Base-by-base conservation (phyloP, 805 yeast species). In the Saccharomycopsis olivae region DNA sequence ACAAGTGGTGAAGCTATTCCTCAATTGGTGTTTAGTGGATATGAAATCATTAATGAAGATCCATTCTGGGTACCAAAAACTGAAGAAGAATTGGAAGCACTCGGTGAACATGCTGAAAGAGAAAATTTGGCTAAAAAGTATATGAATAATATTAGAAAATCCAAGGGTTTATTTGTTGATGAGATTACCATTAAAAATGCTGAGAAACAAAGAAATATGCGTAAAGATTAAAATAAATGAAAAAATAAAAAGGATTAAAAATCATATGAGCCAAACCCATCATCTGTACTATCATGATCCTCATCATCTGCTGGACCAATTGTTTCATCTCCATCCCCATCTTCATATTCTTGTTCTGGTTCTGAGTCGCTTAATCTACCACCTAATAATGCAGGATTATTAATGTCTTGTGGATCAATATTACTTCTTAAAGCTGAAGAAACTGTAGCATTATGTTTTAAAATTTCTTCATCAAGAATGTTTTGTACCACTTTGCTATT, bases 21-120 rank as follows among this genome's bases (percentile, higher is more conserved):
- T 0, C 98, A 92, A 58, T 66, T 92, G 39, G 84, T 88, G 8
- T 92, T 89, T 53, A 71, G 82, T 21, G 97, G 97, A 1, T 92
- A 73, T 56, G 92, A 87, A 52, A 64, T 78, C 47, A 73, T 89
- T 38, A 94, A 87, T 48, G 73, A 81, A 49, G 97, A 92, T 65
- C 99, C 99, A 33, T 92, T 83, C 67, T 92, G 99, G 99, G 95
- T 92, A 13, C 99, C 99, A 11, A 84, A 92, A 2, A 92, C 98
- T 0, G 96, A 85, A 51, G 96, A 87, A 57, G 98, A 92, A 57
- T 60, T 92, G 34, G 97, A 92, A 56, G 94, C 86, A 43, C 64
- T 85, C 33, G 99, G 99, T 20, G 95, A 85, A 48, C 72, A 73
- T 49, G 94, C 96, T 1, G 98, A 92, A 51, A 72, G 83, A 52